Percentiles rank a stretch among this genome's conserved stretches.
Conservation (phyloP, 139 green algal species). For the Eudorina sp. region DNA sequence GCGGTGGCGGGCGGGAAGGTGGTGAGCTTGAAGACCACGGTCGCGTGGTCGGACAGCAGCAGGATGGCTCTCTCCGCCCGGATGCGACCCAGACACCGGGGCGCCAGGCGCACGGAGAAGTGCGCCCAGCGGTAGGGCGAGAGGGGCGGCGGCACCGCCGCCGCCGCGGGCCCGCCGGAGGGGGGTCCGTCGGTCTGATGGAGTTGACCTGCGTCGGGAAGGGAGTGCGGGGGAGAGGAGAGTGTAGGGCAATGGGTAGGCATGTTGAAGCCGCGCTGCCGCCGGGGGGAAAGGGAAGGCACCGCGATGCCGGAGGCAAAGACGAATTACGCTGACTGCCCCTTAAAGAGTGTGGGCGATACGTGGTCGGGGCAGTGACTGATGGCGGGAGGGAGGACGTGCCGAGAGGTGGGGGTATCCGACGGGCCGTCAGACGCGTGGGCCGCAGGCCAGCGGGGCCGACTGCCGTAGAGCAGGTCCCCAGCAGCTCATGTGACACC, state of each 20-base stretch:
- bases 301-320: too few species aligned
- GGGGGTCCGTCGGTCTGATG: not conserved
- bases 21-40: conserved; percentile 44
- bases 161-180: not conserved
- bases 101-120: conserved; percentile 26
- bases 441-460: too few species aligned
- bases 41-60: conserved; percentile 50
- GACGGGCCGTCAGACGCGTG: too few species aligned
- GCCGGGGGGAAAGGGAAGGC: too few species aligned
- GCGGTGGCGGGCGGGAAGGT: conserved; percentile 54
- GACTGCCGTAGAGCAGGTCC: too few species aligned
- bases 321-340: too few species aligned
- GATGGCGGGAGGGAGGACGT: too few species aligned
- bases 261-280: too few species aligned
- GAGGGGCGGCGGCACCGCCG: not conserved
- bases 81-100: conserved; percentile 57
- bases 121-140: conserved; percentile 38
- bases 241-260: not conserved
- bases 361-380: too few species aligned
- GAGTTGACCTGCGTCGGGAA: not conserved
- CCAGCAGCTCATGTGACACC: too few species aligned
- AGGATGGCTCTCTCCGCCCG: conserved; percentile 47
- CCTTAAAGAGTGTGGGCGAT: too few species aligned
- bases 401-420: too few species aligned
- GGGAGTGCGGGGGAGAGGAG: not conserved